Percentiles rank a stretch among this genome's conserved stretches.
Conservation (phyloP, 2,329 filamentous ascomycete genomes). For the Cladosporium sp. region DNA sequence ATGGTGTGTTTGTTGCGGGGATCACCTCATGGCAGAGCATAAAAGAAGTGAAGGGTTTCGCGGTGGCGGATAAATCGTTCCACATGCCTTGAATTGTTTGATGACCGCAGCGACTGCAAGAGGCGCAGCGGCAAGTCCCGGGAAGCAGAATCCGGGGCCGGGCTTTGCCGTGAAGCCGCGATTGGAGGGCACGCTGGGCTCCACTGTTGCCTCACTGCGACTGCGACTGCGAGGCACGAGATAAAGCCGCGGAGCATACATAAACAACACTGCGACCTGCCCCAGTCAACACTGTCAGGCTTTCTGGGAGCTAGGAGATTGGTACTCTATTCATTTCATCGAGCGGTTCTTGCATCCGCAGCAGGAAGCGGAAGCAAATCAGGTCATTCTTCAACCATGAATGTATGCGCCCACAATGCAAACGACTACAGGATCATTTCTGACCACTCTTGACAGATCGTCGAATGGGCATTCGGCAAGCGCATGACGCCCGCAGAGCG, state of each 20-base stretch:
- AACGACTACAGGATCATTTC: neutral
- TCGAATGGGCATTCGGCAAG: constrained; percentile 99
- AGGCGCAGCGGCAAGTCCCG: neutral
- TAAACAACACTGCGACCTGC: too few species aligned
- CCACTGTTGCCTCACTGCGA: neutral
- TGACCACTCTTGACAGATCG: constrained; percentile 53
- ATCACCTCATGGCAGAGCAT: neutral
- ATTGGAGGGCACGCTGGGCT: neutral
- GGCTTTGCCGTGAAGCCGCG: neutral
- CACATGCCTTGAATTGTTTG: neutral
- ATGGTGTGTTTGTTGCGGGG: neutral
- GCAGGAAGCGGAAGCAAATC: neutral
- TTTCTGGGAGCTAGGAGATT: too few species aligned
- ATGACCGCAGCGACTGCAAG: neutral
- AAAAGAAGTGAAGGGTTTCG: too few species aligned
- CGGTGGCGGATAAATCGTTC: too few species aligned
- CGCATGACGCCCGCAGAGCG: constrained; percentile 95
- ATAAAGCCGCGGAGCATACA: neutral
- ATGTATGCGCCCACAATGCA: constrained; percentile 39
- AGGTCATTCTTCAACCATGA: constrained; percentile 41
- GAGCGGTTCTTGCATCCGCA: too few species aligned
- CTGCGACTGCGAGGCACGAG: neutral
- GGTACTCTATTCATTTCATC: too few species aligned
- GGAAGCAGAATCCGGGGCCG: neutral
- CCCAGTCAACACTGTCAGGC: too few species aligned